A percentile compares a stretch with the other conserved stretches of the same genome.
Conservation (phyloP, 129 eudicot species). For the Saussurea involucrata region DNA sequence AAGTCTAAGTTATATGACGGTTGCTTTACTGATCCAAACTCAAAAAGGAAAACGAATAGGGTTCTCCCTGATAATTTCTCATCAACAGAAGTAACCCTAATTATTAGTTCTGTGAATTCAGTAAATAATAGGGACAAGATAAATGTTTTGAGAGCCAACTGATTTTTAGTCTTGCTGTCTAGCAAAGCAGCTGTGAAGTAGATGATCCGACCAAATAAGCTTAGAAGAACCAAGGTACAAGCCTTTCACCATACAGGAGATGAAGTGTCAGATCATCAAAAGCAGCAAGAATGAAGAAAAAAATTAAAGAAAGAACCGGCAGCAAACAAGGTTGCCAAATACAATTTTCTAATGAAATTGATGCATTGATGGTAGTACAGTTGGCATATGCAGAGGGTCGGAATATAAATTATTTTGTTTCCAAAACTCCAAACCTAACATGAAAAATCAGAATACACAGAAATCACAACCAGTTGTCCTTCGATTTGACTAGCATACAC, state of each 20-base stretch:
- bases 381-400: neutral
- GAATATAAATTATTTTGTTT: too few species aligned
- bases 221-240: neutral
- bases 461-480: neutral
- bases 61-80: neutral
- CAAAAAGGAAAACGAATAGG: neutral
- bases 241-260: neutral
- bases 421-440: neutral
- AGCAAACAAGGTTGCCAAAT: neutral
- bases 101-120: neutral
- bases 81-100: neutral
- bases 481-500: neutral
- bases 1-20: neutral
- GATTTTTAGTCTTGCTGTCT: neutral
- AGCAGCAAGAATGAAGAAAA: neutral
- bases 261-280: neutral
- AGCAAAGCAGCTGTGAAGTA: neutral
- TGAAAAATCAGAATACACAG: neutral
- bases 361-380: neutral
- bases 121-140: neutral
- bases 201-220: neutral
- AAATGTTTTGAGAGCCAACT: neutral
- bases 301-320: neutral
- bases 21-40: neutral
- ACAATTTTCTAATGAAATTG: neutral